Conservation (phyloP, 192 early-diverging fungal species). For the Jimgerdemannia flammicorona region DNA sequence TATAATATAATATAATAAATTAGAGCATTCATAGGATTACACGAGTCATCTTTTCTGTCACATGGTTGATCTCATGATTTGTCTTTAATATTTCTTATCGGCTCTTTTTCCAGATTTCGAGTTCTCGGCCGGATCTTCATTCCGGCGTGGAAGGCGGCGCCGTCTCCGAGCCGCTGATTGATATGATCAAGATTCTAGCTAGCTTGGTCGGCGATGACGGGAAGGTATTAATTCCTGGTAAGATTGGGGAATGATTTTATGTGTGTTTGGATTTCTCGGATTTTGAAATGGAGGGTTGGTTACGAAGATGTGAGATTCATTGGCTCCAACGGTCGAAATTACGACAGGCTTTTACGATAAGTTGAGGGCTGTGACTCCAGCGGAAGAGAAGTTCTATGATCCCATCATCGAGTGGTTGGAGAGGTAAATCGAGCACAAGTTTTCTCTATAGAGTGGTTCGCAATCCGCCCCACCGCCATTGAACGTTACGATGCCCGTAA, state of each 20-base stretch:
- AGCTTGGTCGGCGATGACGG: conserved; percentile 52
- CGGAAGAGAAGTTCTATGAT: conserved; percentile 59
- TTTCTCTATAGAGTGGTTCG: not conserved
- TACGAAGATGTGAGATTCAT: not conserved
- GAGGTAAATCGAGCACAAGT: conserved; percentile 4
- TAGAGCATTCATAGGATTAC: not conserved
- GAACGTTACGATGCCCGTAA: not conserved
- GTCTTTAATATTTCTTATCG: not conserved
- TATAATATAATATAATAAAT: too few species aligned
- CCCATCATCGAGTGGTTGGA: conserved; percentile 43
- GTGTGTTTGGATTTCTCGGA: not conserved
- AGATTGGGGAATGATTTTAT: not conserved
- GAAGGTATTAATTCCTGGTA: conserved; percentile 59
- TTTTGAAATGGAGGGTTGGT: not conserved
- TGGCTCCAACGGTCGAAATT: not conserved
- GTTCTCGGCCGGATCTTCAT: conserved; percentile 60
- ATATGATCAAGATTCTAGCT: conserved; percentile 60
- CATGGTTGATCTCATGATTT: not conserved
- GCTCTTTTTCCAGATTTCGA: conserved; percentile 22
- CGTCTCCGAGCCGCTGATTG: conserved; percentile 65
- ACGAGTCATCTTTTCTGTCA: not conserved
- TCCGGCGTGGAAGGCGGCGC: conserved; percentile 75
- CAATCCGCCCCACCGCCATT: not conserved
- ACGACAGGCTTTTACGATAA: conserved; percentile 57
- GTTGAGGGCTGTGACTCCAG: conserved; percentile 47